A percentile compares a stretch with the other conserved stretches of the same genome.
phyloP scores from a whole-genome alignment of 2,329 filamentous ascomycete genomes.

The Fusarium mangiferae region DNA sequence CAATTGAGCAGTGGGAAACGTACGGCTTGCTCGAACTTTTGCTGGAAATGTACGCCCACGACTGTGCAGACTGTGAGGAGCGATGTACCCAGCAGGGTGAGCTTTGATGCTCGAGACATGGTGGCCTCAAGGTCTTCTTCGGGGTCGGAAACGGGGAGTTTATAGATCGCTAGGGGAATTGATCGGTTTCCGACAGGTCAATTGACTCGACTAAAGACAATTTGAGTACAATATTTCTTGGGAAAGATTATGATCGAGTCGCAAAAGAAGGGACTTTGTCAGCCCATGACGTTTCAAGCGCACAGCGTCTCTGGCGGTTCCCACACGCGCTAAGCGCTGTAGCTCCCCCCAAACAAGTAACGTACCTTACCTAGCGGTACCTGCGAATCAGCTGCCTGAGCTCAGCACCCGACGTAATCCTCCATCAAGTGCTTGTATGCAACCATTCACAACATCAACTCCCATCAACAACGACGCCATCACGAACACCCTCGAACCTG shows the following conservation, averaged over 20 bases:
- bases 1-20: slow-evolving; percentile 44
- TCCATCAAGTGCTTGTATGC: slow-evolving; percentile 25
- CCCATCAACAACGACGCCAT: slow-evolving; percentile 29
- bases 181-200: neutral
- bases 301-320: slow-evolving; percentile 28
- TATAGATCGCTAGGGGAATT: neutral
- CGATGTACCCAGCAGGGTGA: slow-evolving; percentile 83
- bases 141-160: neutral
- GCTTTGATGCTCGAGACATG: slow-evolving; percentile 92
- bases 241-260: slow-evolving; percentile 15
- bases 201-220: neutral
- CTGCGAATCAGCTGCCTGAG: slow-evolving; percentile 27
- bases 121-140: neutral
- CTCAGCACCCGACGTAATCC: slow-evolving; percentile 39
- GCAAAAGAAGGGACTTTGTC: slow-evolving; percentile 20
- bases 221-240: neutral
- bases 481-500: slow-evolving; percentile 2
- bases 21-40: slow-evolving; percentile 85
- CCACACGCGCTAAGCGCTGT: slow-evolving; percentile 28
- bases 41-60: slow-evolving; percentile 87
- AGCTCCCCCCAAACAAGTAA: slow-evolving; percentile 4
- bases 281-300: slow-evolving; percentile 32
- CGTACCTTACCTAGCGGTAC: slow-evolving; percentile 20
- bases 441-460: slow-evolving; percentile 31
- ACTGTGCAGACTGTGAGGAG: slow-evolving; percentile 81